Percentiles rank a stretch among this genome's conserved stretches.
These are phyloP conservation scores for Teunomyces aglyptinius DNA, from an alignment of 805 yeast genomes.

Conservation along the genomic window DNA sequence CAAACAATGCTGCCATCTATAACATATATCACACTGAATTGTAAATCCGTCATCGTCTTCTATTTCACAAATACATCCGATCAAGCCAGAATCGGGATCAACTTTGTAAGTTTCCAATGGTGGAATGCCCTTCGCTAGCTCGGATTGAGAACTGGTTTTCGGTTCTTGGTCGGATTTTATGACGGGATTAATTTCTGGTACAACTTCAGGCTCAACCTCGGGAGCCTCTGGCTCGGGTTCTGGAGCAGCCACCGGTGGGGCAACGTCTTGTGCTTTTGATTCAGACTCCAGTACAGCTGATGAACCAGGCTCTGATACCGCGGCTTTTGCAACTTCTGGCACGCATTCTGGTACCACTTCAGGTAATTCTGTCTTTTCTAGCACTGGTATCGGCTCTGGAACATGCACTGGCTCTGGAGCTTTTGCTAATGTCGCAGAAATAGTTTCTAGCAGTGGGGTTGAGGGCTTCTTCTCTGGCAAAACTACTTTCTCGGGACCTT, in stretches of 20 bases:
- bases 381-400: too few species aligned
- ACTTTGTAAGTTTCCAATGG: conserved; percentile 53
- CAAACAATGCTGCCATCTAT: conserved; percentile 93
- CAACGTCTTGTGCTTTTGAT: not conserved
- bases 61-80: conserved; percentile 85
- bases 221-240: not conserved
- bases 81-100: conserved; percentile 78
- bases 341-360: not conserved
- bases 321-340: not conserved
- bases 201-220: not conserved
- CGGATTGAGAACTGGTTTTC: not conserved
- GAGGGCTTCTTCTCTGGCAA: too few species aligned
- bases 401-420: too few species aligned
- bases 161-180: conserved; percentile 7
- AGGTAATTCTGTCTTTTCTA: too few species aligned
- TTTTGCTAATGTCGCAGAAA: too few species aligned
- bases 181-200: not conserved
- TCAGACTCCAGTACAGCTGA: not conserved
- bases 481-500: too few species aligned
- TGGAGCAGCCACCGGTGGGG: not conserved
- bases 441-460: too few species aligned
- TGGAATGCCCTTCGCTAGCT: conserved; percentile 15
- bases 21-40: conserved; percentile 90
- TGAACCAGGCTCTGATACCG: not conserved
- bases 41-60: conserved; percentile 92